A percentile compares a stretch with the other conserved stretches of the same genome.
These are phyloP conservation scores for Chlamydomonas sp. DNA, from an alignment of 139 green algal genomes.

Conservation along the genomic window DNA sequence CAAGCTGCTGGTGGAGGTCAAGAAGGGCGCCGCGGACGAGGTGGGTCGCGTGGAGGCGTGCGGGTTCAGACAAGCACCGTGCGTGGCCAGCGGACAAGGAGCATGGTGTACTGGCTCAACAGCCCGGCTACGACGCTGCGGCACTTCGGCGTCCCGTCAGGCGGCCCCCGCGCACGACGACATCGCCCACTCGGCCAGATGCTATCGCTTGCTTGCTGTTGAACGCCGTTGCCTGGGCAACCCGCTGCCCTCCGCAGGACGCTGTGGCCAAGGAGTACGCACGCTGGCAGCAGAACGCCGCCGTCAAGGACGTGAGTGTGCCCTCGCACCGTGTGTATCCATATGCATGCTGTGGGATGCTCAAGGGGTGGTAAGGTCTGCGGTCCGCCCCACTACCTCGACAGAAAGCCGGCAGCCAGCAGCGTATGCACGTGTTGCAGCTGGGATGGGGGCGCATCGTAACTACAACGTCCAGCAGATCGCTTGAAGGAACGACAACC, in stretches of 20 bases:
- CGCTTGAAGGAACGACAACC: too few species aligned
- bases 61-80: not conserved
- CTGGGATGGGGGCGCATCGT: too few species aligned
- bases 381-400: too few species aligned
- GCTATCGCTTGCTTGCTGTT: not conserved
- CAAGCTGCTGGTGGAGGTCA: slow-evolving; percentile 43
- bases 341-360: slow-evolving; percentile 8
- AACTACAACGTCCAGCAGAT: too few species aligned
- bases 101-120: too few species aligned
- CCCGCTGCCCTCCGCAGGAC: not conserved
- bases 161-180: too few species aligned
- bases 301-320: slow-evolving; percentile 31
- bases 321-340: not conserved
- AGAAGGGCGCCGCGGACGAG: slow-evolving; percentile 24
- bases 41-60: not conserved
- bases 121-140: too few species aligned
- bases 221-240: not conserved
- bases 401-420: too few species aligned
- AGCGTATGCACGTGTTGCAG: too few species aligned
- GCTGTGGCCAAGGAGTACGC: slow-evolving; percentile 21
- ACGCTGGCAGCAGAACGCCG: slow-evolving; percentile 13
- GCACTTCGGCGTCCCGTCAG: too few species aligned
- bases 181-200: too few species aligned
- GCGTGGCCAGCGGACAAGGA: not conserved
- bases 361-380: not conserved